Conservation (phyloP, 805 yeast genomes). For the Starmerella etchellsii region DNA sequence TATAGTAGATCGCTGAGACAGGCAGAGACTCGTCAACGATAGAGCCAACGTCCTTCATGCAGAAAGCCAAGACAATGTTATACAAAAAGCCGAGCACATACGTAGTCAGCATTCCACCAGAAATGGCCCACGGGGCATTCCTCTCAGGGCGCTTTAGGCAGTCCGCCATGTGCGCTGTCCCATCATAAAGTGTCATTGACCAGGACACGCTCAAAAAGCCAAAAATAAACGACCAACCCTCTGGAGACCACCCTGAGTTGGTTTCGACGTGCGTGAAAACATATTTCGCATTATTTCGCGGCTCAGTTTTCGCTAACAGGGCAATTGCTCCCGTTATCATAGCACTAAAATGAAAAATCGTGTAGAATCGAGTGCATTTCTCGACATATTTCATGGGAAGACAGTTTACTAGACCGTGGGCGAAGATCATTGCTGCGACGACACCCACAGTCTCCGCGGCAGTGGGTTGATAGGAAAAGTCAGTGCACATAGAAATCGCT, state of each 20-base stretch:
- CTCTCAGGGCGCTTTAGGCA: constrained; percentile 45
- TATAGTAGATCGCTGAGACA: constrained; percentile 50
- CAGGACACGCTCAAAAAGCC: constrained; percentile 31
- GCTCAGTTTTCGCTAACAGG: constrained; percentile 41
- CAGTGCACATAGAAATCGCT: constrained; percentile 25
- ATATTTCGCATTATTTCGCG: constrained; percentile 33
- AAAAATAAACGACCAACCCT: constrained; percentile 48
- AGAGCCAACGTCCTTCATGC: constrained; percentile 22
- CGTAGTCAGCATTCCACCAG: constrained; percentile 32
- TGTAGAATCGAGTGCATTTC: constrained; percentile 38
- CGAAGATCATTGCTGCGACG: constrained; percentile 32
- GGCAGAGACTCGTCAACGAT: constrained; percentile 31
- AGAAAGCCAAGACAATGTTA: constrained; percentile 25
- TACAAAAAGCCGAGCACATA: constrained; percentile 24
- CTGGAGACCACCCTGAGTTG: constrained; percentile 37
- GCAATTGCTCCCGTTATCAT: constrained; percentile 40
- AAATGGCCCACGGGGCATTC: constrained; percentile 47
- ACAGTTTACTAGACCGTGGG: constrained; percentile 40
- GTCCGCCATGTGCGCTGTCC: constrained; percentile 61
- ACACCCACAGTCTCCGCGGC: constrained; percentile 22
- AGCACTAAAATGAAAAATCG: constrained; percentile 37
- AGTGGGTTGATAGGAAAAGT: constrained; percentile 24
- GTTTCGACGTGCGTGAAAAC: constrained; percentile 38
- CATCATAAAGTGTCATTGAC: constrained; percentile 63
- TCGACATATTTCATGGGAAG: constrained; percentile 39